These are phyloP conservation scores for Triticum monococcum DNA, from an alignment of 176 grass and related monocot species.

Conservation along the genomic window DNA sequence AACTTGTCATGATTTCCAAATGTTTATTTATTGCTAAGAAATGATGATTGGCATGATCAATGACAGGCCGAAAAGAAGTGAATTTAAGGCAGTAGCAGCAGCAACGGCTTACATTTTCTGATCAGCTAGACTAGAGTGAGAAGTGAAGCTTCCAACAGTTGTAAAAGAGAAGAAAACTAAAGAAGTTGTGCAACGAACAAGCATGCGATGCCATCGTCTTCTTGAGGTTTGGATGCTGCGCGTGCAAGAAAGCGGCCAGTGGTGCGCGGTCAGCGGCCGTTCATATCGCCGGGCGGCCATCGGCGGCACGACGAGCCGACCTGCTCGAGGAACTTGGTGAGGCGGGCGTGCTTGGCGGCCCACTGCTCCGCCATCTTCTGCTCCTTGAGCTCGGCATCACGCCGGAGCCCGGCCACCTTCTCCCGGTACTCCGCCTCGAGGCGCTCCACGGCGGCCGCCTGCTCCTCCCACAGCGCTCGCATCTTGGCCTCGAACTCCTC, in stretches of 20 bases:
- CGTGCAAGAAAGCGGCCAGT: neutral
- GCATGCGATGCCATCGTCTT: constrained; percentile 1
- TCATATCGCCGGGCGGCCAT: constrained; percentile 55
- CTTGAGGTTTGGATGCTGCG: constrained; percentile 1
- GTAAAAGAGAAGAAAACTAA: neutral
- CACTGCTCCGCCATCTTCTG: constrained; percentile 95
- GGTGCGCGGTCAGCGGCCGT: constrained; percentile 42
- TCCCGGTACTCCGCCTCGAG: constrained; percentile 76
- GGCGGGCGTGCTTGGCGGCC: constrained; percentile 77
- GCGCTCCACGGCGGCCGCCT: constrained; percentile 63
- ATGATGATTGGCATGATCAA: constrained; percentile 5
- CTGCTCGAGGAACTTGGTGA: constrained; percentile 80
- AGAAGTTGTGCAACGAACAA: neutral
- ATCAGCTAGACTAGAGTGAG: constrained; percentile 12
- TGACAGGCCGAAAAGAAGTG: neutral
- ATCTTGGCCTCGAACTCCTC: constrained; percentile 85
- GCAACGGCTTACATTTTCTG: constrained; percentile 26
- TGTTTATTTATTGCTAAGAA: constrained; percentile 29
- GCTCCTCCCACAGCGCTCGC: constrained; percentile 62
- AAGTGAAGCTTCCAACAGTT: constrained; percentile 23
- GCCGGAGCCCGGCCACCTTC: constrained; percentile 64
- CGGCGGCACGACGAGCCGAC: constrained; percentile 28
- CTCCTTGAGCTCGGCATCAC: constrained; percentile 85
- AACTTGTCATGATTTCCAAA: neutral
- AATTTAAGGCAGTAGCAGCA: neutral